Evolutionary conservation across 805 yeast genomes (phyloP).

Genomic region (Starmerella roubikii): DNA sequence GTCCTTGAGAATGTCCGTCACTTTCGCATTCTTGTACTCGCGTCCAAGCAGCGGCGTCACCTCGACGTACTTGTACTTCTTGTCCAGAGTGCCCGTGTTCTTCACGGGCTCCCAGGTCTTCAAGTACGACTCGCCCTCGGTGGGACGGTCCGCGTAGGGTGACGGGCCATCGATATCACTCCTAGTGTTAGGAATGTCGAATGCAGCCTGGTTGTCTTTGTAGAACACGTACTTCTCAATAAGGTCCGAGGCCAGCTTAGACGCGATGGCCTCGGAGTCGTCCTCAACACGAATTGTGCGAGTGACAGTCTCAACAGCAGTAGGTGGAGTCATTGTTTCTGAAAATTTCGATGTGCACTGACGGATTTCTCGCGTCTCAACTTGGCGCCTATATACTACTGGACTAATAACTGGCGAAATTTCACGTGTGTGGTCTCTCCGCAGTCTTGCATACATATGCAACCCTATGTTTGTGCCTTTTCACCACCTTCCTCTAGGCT

Average conservation of each 20-base stretch:
- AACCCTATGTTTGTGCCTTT: too few relatives aligned
- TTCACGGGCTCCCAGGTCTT: slow-evolving; percentile 13
- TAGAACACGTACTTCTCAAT: slow-evolving; percentile 12
- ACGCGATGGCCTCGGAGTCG: slow-evolving; percentile 3
- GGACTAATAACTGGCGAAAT: too few relatives aligned
- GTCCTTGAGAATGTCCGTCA: slow-evolving; percentile 21
- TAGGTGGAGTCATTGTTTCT: slow-evolving; percentile 12
- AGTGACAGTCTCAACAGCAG: slow-evolving; percentile 7
- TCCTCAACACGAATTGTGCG: not conserved
- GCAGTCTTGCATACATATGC: too few relatives aligned
- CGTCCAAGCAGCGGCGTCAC: slow-evolving; percentile 26
- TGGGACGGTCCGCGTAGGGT: slow-evolving; percentile 19
- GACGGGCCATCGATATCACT: slow-evolving; percentile 18
- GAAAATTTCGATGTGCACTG: too few relatives aligned
- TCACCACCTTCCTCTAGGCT: too few relatives aligned
- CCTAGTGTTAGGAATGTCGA: slow-evolving; percentile 15
- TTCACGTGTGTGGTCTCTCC: too few relatives aligned
- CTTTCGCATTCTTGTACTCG: slow-evolving; percentile 22
- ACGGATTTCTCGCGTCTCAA: too few relatives aligned
- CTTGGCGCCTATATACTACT: too few relatives aligned
- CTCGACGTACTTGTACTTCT: slow-evolving; percentile 21
- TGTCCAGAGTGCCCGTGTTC: slow-evolving; percentile 21
- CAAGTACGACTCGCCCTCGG: slow-evolving; percentile 19
- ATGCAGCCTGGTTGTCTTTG: slow-evolving; percentile 9
- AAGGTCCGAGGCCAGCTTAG: slow-evolving; percentile 4